phyloP scores from a whole-genome alignment of 2,329 filamentous ascomycete species.

The Ceratocystis lukuohia region DNA sequence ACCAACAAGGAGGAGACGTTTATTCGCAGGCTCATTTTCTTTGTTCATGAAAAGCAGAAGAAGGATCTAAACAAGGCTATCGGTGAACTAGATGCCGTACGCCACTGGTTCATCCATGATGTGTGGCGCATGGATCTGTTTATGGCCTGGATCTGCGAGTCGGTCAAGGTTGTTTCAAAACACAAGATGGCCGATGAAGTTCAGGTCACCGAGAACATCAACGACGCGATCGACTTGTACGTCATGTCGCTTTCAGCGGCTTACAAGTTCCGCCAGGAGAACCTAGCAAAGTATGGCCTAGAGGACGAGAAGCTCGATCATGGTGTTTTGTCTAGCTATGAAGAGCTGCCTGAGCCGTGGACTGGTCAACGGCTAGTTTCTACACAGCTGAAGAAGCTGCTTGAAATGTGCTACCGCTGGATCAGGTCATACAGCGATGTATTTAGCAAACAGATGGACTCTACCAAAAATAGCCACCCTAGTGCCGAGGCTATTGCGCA shows the following conservation, averaged over 20 bases:
- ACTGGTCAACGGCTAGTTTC: constrained; percentile 55
- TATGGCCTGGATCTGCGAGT: constrained; percentile 65
- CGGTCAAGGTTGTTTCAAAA: constrained; percentile 58
- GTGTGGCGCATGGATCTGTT: constrained; percentile 59
- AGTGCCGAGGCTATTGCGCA: constrained; percentile 32
- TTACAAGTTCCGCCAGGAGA: constrained; percentile 57
- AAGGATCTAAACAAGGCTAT: constrained; percentile 48
- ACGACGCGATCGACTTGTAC: constrained; percentile 53
- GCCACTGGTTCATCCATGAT: constrained; percentile 78
- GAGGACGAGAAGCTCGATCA: constrained; percentile 50
- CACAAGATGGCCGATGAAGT: constrained; percentile 43
- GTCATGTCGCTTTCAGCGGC: constrained; percentile 47
- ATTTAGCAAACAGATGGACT: constrained; percentile 23
- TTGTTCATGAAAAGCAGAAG: constrained; percentile 64
- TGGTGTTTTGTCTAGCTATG: constrained; percentile 51
- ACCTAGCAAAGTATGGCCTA: constrained; percentile 60
- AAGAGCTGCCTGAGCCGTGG: constrained; percentile 68
- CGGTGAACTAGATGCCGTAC: constrained; percentile 63
- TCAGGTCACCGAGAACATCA: constrained; percentile 41
- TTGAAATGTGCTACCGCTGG: constrained; percentile 45
- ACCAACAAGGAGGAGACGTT: constrained; percentile 36
- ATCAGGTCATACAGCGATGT: constrained; percentile 33
- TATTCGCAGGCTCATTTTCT: constrained; percentile 52
- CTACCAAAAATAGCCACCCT: constrained; percentile 26
- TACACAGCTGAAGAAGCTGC: constrained; percentile 47